Base-by-base conservation (phyloP, 768 basidiomycete species). In the Xerocomellus chrysenteron region DNA sequence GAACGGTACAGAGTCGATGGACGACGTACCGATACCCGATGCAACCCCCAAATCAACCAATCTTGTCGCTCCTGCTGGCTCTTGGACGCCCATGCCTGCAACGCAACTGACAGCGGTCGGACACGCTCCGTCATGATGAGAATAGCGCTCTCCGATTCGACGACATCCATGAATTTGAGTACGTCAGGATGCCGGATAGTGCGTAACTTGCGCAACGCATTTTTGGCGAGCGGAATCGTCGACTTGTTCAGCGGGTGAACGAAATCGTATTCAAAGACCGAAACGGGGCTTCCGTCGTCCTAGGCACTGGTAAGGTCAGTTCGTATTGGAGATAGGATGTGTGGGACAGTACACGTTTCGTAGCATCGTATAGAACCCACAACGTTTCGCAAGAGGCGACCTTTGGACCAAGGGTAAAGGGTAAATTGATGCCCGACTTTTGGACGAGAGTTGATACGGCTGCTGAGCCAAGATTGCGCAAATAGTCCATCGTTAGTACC, bases 71-170 rank as follows among this genome's bases (percentile, higher is more conserved):
- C 86, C 68, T 81, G 82, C n/a, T 75, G 73, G 47, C 76, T 78
- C 59, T 86, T 87, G 41, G 78, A 77, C 3, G 81, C 75, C 82
- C 87, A 88, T 11, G 83, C 76, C 40, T 82, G 74, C 47, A 97
- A 68, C 1, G 83, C 81, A 9, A 74, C 68, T 14, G 81, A 77
- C 19, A 98, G 75, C 5, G 96, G 92, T 33, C 83, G 80, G 13
- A 98, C 88, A 4, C 92, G 87, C 73, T 99, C 97, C 1, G 97
- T 99, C 80, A 98, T 90, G 65, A 99, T 90, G 70, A 92, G 88
- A 42, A 98, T 82, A 1, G 82, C 82, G 13, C 83, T 82, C 50
- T 98, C 97, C 2, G 93, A 88, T 70, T 98, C 95, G 17, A 92
- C 84, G 2, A 83, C 92, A 60, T 98, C 97, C 77, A 99, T 84